These are phyloP conservation scores for Beauveria varroae DNA, from an alignment of 2,329 filamentous ascomycete species.

Conservation along the genomic window DNA sequence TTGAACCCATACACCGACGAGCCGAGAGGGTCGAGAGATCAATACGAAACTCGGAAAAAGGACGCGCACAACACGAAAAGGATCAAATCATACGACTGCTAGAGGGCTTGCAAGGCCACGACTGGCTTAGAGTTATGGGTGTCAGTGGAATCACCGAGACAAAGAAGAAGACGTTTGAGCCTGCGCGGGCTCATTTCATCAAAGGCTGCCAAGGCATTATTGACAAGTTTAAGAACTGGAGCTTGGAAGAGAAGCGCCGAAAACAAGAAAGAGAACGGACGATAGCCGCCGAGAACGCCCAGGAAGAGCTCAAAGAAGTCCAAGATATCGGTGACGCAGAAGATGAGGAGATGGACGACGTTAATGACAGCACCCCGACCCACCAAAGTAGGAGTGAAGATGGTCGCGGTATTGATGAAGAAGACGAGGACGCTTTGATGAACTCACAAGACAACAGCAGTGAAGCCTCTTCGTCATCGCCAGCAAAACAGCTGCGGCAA, in stretches of 20 bases:
- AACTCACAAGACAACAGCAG: constrained; percentile 51
- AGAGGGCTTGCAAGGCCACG: constrained; percentile 78
- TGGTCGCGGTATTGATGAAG: constrained; percentile 35
- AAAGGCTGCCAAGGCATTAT: constrained; percentile 73
- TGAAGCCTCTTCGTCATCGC: constrained; percentile 29
- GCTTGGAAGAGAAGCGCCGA: constrained; percentile 77
- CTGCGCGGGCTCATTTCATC: constrained; percentile 78
- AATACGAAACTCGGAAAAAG: constrained; percentile 57
- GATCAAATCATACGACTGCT: constrained; percentile 59
- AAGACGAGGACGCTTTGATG: constrained; percentile 7
- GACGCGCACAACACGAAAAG: constrained; percentile 58
- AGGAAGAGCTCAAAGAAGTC: constrained; percentile 28
- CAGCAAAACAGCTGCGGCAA: constrained; percentile 65
- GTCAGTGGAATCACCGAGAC: constrained; percentile 78
- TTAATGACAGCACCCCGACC: constrained; percentile 26
- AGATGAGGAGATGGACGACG: constrained; percentile 21
- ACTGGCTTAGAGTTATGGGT: constrained; percentile 90
- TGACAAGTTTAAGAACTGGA: constrained; percentile 83
- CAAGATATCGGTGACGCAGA: constrained; percentile 19
- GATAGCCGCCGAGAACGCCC: constrained; percentile 26
- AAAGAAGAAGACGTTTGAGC: constrained; percentile 79
- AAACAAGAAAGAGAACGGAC: constrained; percentile 66
- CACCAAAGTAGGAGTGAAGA: constrained; percentile 22
- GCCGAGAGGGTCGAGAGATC: constrained; percentile 54
- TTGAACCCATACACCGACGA: constrained; percentile 47